Evolutionary conservation across 2,329 filamentous ascomycete genomes (phyloP), one percentile per base, ranked within the genome.

Genomic region (Diaporthe velutina): DNA sequence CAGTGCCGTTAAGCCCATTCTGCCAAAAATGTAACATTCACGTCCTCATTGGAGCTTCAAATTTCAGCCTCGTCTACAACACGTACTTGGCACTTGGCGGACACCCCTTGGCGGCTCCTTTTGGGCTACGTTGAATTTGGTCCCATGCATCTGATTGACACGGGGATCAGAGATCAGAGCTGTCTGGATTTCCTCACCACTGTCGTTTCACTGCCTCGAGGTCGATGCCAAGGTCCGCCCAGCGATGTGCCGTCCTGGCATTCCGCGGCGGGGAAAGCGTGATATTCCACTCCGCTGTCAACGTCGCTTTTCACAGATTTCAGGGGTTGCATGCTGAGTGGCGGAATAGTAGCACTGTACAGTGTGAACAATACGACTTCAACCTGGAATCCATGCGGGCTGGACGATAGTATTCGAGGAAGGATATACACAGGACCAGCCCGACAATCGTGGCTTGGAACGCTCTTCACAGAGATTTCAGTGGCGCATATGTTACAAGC

Each of bases 41-140:
- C 45, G 5, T 40, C 64, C 64, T 28, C 33, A 54, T 30, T 68
- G 64, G 64, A 68, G 33, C 33, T 40, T 35, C 45, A 28, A 40
- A 68, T 68, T 68, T 68, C 64, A 68, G 64, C 64, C 64, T 68
- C 64, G 64, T 68, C 64, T 54, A 54, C 64, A 8, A 68, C 40
- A 40, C 45, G 48, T 13, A 54, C 64, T 68, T 68, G 64, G 64
- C 64, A 54, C 64, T 68, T 54, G 64, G 64, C 64, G 25, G 28
- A 33, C 0, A 22, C 30, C 8, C 13, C 64, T 68, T 68, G 64
- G 64, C 64, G 19, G 15, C 15, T 30, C 8, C 28, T 30, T 30
- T 33, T 64, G 25, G 30, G 57, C 35, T 17, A 4, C 12, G 9
- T 42, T 33, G 40, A n/a, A 33, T 6, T 33, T 48, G 60, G 28